These are phyloP conservation scores for Aegilops tauschii DNA, from an alignment of 176 grass and related monocot species.

Conservation along the genomic window DNA sequence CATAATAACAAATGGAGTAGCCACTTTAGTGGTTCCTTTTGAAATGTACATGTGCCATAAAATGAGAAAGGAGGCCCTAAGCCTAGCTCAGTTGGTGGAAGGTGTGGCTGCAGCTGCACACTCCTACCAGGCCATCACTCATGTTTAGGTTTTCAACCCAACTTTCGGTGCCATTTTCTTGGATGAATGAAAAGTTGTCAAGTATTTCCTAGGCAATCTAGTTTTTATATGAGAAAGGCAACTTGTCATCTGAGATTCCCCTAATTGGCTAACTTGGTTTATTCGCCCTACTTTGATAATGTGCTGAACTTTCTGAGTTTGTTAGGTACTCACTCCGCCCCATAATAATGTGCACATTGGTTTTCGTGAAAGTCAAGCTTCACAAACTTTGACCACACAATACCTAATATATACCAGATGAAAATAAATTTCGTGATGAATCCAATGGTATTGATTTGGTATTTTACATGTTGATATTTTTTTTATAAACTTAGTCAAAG, in stretches of 20 bases:
- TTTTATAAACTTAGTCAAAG: too few relatives aligned
- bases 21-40: not conserved
- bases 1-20: not conserved
- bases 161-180: not conserved
- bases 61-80: not conserved
- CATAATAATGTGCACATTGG: too few relatives aligned
- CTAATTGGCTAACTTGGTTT: not conserved
- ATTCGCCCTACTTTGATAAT: not conserved
- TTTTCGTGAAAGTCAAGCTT: too few relatives aligned
- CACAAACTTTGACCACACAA: too few relatives aligned
- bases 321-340: not conserved
- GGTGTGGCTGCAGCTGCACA: too few relatives aligned
- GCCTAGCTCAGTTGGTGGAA: too few relatives aligned
- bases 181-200: not conserved
- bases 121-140: too few relatives aligned
- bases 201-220: not conserved
- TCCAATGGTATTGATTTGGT: too few relatives aligned
- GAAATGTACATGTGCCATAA: not conserved
- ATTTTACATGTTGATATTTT: too few relatives aligned
- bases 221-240: not conserved
- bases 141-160: too few relatives aligned
- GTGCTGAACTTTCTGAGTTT: not conserved
- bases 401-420: too few relatives aligned
- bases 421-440: too few relatives aligned
- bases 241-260: not conserved